These are phyloP conservation scores for Entomortierella parvispora DNA, from an alignment of 192 early-diverging fungal genomes.

Conservation along the genomic window DNA sequence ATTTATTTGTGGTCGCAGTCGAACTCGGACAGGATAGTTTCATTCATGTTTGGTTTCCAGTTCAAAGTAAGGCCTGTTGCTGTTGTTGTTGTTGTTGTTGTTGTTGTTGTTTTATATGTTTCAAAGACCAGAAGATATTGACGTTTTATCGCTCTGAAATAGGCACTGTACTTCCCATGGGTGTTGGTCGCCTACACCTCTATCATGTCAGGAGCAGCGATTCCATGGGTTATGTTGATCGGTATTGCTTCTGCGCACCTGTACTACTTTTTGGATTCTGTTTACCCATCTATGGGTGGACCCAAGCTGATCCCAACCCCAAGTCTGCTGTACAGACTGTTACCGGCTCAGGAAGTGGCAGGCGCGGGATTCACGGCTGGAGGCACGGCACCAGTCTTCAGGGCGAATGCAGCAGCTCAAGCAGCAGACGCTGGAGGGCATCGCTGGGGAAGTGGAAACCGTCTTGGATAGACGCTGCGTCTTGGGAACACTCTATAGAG, in stretches of 20 bases:
- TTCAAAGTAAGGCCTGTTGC: slow-evolving; percentile 46
- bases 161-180: slow-evolving; percentile 78
- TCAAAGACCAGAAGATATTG: no score
- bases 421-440: slow-evolving; percentile 53
- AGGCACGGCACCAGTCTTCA: slow-evolving; percentile 8
- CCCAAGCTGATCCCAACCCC: slow-evolving; percentile 76
- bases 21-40: slow-evolving; percentile 44
- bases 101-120: no score
- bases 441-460: slow-evolving; percentile 62
- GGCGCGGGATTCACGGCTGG: slow-evolving; percentile 37
- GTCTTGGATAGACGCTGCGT: slow-evolving; percentile 49
- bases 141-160: not conserved
- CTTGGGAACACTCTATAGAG: no score
- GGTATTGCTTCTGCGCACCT: slow-evolving; percentile 76
- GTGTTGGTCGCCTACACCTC: slow-evolving; percentile 70
- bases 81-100: no score
- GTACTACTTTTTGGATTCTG: slow-evolving; percentile 78
- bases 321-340: slow-evolving; percentile 58
- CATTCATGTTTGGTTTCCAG: slow-evolving; percentile 47
- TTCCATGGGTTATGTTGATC: slow-evolving; percentile 64
- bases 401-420: slow-evolving; percentile 20
- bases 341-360: slow-evolving; percentile 53
- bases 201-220: slow-evolving; percentile 42
- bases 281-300: slow-evolving; percentile 74
- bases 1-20: slow-evolving; percentile 42